phyloP scores from a whole-genome alignment of 2,329 filamentous ascomycete species.

The Beauveria varroae region DNA sequence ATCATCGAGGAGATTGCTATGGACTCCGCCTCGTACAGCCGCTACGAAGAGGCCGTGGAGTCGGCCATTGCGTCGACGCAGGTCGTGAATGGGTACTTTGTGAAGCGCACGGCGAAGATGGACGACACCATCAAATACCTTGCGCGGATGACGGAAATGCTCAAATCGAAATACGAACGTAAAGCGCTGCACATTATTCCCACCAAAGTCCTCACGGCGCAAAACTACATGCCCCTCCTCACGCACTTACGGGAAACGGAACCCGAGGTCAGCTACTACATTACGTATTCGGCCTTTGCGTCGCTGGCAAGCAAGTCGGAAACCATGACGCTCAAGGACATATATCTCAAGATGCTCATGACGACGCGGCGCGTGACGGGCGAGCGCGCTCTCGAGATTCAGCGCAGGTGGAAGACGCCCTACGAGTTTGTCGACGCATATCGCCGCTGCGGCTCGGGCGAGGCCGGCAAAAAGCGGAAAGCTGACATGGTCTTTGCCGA shows the following conservation, averaged over 20 bases:
- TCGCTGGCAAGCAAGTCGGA: constrained; percentile 69
- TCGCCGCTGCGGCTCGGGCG: constrained; percentile 42
- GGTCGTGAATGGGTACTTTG: constrained; percentile 70
- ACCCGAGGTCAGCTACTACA: constrained; percentile 45
- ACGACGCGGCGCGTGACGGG: constrained; percentile 67
- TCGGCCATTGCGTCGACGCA: constrained; percentile 71
- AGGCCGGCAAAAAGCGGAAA: constrained; percentile 47
- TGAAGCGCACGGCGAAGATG: constrained; percentile 67
- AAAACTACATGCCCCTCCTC: constrained; percentile 59
- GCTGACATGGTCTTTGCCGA: constrained; percentile 51
- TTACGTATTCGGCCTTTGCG: constrained; percentile 65
- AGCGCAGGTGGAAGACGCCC: constrained; percentile 70
- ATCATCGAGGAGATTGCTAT: constrained; percentile 67
- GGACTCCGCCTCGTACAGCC: constrained; percentile 42
- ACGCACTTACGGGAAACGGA: constrained; percentile 48
- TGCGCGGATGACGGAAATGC: constrained; percentile 59
- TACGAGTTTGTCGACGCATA: constrained; percentile 64
- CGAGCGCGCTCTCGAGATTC: constrained; percentile 73
- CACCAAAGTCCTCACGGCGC: constrained; percentile 51
- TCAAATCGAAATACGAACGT: constrained; percentile 57
- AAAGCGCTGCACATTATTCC: constrained; percentile 57
- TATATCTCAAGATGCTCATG: constrained; percentile 83
- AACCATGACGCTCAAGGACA: constrained; percentile 62
- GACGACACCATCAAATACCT: constrained; percentile 75
- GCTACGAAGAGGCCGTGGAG: constrained; percentile 59